Conservation (phyloP, 2,329 filamentous ascomycete genomes). For the Sporothrix pseudoabietina region DNA sequence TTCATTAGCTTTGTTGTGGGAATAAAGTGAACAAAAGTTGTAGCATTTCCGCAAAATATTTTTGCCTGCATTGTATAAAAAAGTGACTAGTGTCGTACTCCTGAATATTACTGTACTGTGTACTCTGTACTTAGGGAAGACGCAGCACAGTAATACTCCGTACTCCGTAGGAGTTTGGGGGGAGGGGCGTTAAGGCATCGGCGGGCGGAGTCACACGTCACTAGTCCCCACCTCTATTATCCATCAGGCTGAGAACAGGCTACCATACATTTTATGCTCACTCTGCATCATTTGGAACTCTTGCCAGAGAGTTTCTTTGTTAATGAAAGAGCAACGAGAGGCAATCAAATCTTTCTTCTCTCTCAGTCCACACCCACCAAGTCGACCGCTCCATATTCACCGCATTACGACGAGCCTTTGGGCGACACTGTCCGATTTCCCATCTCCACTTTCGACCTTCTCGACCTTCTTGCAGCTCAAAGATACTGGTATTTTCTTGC, state of each 20-base stretch:
- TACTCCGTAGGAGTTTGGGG: background rate
- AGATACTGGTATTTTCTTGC: background rate
- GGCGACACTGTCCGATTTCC: background rate
- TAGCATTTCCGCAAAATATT: background rate
- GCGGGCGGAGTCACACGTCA: background rate
- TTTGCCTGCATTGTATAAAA: background rate
- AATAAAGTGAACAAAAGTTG: background rate
- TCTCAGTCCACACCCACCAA: background rate
- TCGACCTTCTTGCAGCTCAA: background rate
- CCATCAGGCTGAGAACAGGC: background rate
- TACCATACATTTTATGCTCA: background rate
- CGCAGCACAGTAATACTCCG: no score
- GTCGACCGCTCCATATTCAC: background rate
- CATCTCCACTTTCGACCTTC: background rate
- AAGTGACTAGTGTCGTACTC: background rate
- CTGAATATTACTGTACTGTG: no score
- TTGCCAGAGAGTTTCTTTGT: background rate
- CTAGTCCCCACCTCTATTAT: background rate
- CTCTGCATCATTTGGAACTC: background rate
- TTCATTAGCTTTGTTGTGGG: background rate
- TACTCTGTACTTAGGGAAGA: no score
- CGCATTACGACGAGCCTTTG: background rate
- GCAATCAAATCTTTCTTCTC: background rate
- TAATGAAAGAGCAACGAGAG: background rate
- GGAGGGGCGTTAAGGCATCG: background rate